Percentiles rank a stretch among this genome's conserved stretches.
Evolutionary conservation across 768 basidiomycete species (phyloP).

Genomic region (Sutorius australiensis): DNA sequence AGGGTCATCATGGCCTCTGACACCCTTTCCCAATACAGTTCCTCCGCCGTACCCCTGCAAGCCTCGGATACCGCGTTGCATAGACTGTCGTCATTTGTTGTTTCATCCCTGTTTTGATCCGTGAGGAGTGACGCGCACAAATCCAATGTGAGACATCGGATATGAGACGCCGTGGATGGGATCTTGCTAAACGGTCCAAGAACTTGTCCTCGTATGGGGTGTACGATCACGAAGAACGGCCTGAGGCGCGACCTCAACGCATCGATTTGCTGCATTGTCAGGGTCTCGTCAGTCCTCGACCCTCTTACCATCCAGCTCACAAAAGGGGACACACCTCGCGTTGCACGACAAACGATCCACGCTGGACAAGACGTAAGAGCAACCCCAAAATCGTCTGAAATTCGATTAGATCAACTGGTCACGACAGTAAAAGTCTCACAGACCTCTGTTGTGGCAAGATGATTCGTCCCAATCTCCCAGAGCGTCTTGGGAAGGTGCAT

Average conservation of each 20-base stretch:
- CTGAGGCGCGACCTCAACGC: constrained; percentile 56
- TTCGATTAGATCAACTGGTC: constrained; percentile 5
- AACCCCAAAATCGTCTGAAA: constrained; percentile 54
- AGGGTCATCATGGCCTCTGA: constrained; percentile 14
- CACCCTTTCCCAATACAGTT: constrained; percentile 34
- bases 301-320: neutral
- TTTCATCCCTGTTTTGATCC: constrained; percentile 10
- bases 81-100: constrained; percentile 16
- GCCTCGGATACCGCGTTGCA: constrained; percentile 24
- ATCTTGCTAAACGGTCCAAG: constrained; percentile 77
- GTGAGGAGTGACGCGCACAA: constrained; percentile 40
- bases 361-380: constrained; percentile 59
- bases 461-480: constrained; percentile 75
- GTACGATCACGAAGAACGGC: constrained; percentile 78
- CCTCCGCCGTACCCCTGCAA: constrained; percentile 27
- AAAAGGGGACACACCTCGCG: constrained; percentile 38
- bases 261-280: constrained; percentile 40
- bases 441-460: constrained; percentile 61
- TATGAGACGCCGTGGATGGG: constrained; percentile 33
- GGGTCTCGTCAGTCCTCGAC: neutral
- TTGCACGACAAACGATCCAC: constrained; percentile 43
- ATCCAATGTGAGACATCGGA: constrained; percentile 63
- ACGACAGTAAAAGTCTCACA: constrained; percentile 11
- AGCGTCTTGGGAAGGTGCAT: constrained; percentile 71
- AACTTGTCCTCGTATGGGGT: constrained; percentile 69